Percentiles rank a stretch among this genome's conserved stretches.
Conservation (phyloP, 352 stramenopile genomes). For the Halophytophthora batemanensis region DNA sequence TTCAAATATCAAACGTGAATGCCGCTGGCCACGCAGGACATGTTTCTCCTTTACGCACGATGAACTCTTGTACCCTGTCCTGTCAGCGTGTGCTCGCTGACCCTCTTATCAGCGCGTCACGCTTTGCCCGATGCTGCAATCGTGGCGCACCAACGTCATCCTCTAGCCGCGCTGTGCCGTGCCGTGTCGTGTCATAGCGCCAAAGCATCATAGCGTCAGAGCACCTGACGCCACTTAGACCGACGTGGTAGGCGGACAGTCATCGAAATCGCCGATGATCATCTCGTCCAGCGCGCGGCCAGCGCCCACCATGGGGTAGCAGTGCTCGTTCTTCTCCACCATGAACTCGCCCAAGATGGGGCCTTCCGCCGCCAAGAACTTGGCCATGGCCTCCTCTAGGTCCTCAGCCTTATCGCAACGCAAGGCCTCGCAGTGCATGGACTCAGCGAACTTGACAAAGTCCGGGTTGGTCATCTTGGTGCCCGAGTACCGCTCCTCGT, state of each 20-base stretch:
- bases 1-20: too few relatives aligned
- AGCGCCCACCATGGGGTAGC: constrained; percentile 93
- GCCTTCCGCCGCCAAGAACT: constrained; percentile 92
- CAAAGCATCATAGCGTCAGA: too few relatives aligned
- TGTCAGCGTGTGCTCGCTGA: too few relatives aligned
- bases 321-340: constrained; percentile 93
- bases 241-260: constrained; percentile 90
- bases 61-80: too few relatives aligned
- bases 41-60: too few relatives aligned
- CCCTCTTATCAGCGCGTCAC: too few relatives aligned
- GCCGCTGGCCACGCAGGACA: too few relatives aligned
- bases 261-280: constrained; percentile 95
- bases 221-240: constrained; percentile 47
- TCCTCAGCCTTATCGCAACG: constrained; percentile 89
- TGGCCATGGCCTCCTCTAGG: constrained; percentile 88
- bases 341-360: constrained; percentile 94
- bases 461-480: constrained; percentile 92
- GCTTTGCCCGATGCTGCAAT: too few relatives aligned
- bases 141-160: too few relatives aligned
- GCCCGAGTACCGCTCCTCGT: constrained; percentile 92
- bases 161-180: too few relatives aligned
- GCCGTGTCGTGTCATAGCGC: too few relatives aligned
- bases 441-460: constrained; percentile 91
- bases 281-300: constrained; percentile 92
- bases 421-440: constrained; percentile 92